Evolutionary conservation across 345 rosid species (phyloP).

Genomic region (Dipteronia dyeriana): DNA sequence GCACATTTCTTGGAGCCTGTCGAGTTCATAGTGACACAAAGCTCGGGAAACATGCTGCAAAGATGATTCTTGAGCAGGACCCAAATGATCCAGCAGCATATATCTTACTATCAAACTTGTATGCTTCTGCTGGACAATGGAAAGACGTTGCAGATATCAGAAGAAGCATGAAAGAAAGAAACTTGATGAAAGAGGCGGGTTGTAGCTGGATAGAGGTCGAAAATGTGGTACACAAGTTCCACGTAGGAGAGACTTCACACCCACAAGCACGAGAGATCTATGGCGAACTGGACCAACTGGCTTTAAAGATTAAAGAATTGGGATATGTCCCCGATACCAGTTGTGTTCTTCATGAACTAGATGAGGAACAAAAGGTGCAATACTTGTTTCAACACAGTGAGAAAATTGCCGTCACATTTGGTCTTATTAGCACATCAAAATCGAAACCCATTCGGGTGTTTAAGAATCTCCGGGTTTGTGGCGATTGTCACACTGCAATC

Average conservation of each 20-base stretch:
- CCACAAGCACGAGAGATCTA: conserved; percentile 47
- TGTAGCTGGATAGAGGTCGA: conserved; percentile 80
- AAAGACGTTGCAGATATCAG: conserved; percentile 53
- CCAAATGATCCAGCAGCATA: conserved; percentile 68
- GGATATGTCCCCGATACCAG: conserved; percentile 72
- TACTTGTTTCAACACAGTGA: conserved; percentile 73
- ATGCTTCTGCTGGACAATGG: conserved; percentile 73
- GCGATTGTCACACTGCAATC: conserved; percentile 76
- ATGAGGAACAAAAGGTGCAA: conserved; percentile 62
- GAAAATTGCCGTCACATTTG: conserved; percentile 74
- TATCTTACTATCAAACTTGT: conserved; percentile 66
- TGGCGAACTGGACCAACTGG: conserved; percentile 45
- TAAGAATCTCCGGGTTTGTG: conserved; percentile 67
- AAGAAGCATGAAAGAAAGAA: conserved; percentile 59
- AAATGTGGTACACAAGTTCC: conserved; percentile 60
- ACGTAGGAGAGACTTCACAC: conserved; percentile 73
- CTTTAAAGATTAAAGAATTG: conserved; percentile 45
- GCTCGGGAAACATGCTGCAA: conserved; percentile 61
- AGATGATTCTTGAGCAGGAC: conserved; percentile 62
- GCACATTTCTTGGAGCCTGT: conserved; percentile 80
- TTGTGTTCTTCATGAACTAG: conserved; percentile 71
- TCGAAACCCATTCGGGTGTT: conserved; percentile 64
- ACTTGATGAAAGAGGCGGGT: conserved; percentile 73
- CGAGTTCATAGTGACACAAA: conserved; percentile 53
- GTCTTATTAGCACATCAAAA: conserved; percentile 57